Conservation (phyloP, 1,139 yeast genomes). For the Geotrichum carabidarum region DNA sequence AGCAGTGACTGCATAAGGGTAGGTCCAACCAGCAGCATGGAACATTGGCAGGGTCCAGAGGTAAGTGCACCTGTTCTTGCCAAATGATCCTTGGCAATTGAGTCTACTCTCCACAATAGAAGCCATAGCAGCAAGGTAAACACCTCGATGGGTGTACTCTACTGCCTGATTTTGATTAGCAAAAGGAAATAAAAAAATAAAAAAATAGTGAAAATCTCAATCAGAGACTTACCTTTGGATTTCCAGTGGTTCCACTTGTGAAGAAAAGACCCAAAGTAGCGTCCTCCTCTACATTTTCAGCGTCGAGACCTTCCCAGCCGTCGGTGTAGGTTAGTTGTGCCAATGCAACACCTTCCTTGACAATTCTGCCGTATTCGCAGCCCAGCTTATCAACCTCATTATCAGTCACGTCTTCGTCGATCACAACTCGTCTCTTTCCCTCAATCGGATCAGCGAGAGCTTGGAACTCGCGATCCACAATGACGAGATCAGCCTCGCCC, state of each 20-base stretch:
- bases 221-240: conserved; percentile 45
- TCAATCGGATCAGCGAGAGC: conserved; percentile 26
- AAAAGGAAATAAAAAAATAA: not conserved
- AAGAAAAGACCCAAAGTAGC: conserved; percentile 40
- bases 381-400: conserved; percentile 22
- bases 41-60: conserved; percentile 42
- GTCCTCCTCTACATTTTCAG: conserved; percentile 33
- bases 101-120: conserved; percentile 36
- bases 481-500: conserved; percentile 35
- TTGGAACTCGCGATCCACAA: conserved; percentile 36
- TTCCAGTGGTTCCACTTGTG: conserved; percentile 74
- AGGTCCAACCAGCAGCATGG: conserved; percentile 43
- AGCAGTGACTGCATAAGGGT: conserved; percentile 40
- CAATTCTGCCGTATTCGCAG: conserved; percentile 30
- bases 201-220: not conserved
- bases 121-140: conserved; percentile 36
- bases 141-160: conserved; percentile 50
- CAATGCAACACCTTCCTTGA: conserved; percentile 28
- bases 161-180: conserved; percentile 44
- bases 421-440: conserved; percentile 23
- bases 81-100: conserved; percentile 33
- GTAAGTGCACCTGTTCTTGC: conserved; percentile 35
- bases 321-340: conserved; percentile 19
- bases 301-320: conserved; percentile 29
- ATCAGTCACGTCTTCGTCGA: conserved; percentile 33